phyloP scores from a whole-genome alignment of 2,329 filamentous ascomycete genomes.

The Lachnellula arida region DNA sequence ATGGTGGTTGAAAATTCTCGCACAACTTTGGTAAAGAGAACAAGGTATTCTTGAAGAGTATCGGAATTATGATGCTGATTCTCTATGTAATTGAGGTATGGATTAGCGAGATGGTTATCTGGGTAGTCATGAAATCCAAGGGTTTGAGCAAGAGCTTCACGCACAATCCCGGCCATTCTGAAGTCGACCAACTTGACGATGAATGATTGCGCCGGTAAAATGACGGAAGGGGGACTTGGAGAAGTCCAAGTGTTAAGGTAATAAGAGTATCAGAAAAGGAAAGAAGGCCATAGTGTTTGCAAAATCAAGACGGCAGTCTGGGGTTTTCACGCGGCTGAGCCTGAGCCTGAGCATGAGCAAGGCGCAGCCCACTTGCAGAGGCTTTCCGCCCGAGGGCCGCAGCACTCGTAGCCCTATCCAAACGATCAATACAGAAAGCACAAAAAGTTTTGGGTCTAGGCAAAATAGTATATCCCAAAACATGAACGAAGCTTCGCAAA shows the following conservation, averaged over 20 bases:
- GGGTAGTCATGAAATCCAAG: not conserved
- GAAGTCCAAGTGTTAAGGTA: not conserved
- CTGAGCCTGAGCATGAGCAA: not conserved
- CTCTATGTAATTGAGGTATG: constrained; percentile 3
- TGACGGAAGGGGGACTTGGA: no score
- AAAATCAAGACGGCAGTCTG: not conserved
- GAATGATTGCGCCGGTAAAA: not conserved
- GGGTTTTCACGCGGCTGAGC: not conserved
- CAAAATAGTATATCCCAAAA: no score
- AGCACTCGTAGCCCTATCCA: no score
- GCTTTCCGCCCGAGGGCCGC: not conserved
- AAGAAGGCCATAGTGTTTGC: not conserved
- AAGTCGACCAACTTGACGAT: not conserved
- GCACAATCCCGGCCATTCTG: not conserved
- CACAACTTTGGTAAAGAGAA: not conserved
- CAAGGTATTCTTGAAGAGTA: not conserved
- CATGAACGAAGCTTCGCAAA: no score
- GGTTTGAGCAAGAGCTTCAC: not conserved
- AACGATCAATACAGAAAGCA: not conserved
- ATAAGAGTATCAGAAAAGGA: not conserved
- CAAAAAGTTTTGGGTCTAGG: no score
- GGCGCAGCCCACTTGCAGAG: not conserved
- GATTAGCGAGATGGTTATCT: not conserved
- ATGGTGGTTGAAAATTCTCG: not conserved
- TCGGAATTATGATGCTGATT: not conserved